Conservation (phyloP, 768 basidiomycete species). For the Macrolepiota fuliginosa region DNA sequence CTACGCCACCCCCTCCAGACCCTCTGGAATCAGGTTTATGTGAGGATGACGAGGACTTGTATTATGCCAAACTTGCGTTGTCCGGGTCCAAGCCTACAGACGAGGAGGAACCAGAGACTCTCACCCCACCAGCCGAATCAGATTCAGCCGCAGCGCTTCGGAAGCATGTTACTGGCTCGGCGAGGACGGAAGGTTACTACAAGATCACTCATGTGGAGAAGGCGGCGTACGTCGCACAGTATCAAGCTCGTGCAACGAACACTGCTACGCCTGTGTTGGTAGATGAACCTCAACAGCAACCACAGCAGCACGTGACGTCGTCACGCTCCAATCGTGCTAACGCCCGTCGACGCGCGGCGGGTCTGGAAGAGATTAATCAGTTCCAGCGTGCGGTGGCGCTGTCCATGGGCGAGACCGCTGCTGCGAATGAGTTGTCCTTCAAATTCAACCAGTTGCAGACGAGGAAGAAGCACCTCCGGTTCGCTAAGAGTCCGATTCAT, state of each 20-base stretch:
- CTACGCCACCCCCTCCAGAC: constrained; percentile 53
- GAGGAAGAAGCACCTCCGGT: constrained; percentile 95
- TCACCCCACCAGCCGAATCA: constrained; percentile 1
- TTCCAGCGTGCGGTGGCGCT: constrained; percentile 78
- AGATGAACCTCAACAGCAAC: constrained; percentile 46
- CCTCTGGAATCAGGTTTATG: constrained; percentile 57
- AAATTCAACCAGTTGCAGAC: constrained; percentile 99
- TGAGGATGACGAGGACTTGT: constrained; percentile 88
- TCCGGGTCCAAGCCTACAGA: constrained; percentile 31
- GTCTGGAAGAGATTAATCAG: constrained; percentile 92
- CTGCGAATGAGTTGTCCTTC: constrained; percentile 68
- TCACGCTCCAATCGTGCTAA: constrained; percentile 91
- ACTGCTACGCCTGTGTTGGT: constrained; percentile 37
- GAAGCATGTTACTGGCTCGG: constrained; percentile 80
- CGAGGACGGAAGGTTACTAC: constrained; percentile 93
- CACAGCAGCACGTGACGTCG: constrained; percentile 61
- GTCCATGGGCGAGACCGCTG: constrained; percentile 69
- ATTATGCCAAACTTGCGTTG: constrained; percentile 66
- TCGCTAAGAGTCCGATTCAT: constrained; percentile 93
- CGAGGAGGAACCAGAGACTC: constrained; percentile 17
- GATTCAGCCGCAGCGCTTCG: constrained; percentile 48
- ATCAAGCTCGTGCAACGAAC: constrained; percentile 58
- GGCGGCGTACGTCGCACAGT: constrained; percentile 89
- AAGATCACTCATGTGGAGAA: constrained; percentile 92
- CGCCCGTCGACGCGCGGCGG: constrained; percentile 86